Conservation (phyloP, 2,329 filamentous ascomycete species). For the Colletotrichum camelliae region DNA sequence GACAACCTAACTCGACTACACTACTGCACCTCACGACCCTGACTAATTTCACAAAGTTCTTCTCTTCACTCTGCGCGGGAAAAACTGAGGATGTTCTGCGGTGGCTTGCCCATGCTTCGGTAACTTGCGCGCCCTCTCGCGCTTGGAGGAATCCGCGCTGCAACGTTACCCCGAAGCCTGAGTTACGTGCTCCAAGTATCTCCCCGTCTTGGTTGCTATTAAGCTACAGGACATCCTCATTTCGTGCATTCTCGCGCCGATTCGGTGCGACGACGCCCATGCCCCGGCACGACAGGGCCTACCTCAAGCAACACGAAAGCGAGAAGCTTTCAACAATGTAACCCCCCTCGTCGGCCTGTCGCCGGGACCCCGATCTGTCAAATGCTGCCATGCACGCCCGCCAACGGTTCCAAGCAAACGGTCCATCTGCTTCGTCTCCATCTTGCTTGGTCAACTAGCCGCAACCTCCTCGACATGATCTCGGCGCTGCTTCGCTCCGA, state of each 20-base stretch:
- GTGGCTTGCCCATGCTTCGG: background rate
- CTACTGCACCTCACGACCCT: background rate
- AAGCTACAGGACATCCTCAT: background rate
- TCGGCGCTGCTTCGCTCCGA: constrained; percentile 4
- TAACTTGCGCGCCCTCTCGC: background rate
- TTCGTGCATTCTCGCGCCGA: background rate
- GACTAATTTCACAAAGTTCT: background rate
- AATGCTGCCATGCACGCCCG: background rate
- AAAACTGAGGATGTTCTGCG: background rate
- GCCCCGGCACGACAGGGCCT: background rate
- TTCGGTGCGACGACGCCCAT: background rate
- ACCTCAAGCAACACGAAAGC: background rate
- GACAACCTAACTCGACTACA: background rate
- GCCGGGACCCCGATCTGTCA: background rate
- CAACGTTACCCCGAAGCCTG: constrained; percentile 2
- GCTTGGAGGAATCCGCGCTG: background rate
- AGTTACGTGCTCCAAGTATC: background rate
- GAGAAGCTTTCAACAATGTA: background rate
- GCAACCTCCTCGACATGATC: background rate
- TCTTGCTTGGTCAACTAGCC: background rate
- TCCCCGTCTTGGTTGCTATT: background rate
- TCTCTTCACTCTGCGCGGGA: background rate
- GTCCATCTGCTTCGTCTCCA: background rate
- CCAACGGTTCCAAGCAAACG: background rate
- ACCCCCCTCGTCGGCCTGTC: background rate